These are phyloP conservation scores for Leishmania braziliensis DNA, from an alignment of 208 protist species.

Conservation along the genomic window DNA sequence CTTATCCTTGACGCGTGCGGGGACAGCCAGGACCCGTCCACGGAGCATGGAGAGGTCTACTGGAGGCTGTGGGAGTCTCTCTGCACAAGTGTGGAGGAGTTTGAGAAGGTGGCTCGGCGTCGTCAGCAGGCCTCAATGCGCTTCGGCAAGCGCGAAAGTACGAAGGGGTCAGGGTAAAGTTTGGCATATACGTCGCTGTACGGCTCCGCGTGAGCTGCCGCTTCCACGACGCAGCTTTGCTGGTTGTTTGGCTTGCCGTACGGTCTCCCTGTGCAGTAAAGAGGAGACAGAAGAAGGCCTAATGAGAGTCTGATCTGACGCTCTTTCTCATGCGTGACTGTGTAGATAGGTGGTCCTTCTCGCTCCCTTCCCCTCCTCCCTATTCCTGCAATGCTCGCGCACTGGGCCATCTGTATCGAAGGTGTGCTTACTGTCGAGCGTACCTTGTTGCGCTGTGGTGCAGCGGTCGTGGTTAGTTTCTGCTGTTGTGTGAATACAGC, in stretches of 20 bases:
- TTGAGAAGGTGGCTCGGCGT: conserved; percentile 63
- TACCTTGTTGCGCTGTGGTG: not conserved
- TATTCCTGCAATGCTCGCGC: too few species aligned
- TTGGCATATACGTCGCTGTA: not conserved
- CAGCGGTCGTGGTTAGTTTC: not conserved
- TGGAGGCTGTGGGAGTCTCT: conserved; percentile 82
- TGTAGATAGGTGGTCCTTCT: not conserved
- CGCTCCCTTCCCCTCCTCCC: not conserved
- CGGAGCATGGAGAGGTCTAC: conserved; percentile 55
- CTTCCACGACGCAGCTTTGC: not conserved
- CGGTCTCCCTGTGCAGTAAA: not conserved
- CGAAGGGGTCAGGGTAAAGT: not conserved
- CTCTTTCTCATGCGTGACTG: not conserved
- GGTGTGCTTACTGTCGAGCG: not conserved
- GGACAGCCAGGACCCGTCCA: conserved; percentile 69
- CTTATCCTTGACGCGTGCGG: conserved; percentile 69
- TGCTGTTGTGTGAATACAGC: not conserved
- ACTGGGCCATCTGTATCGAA: not conserved
- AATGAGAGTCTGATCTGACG: not conserved
- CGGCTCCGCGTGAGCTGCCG: not conserved
- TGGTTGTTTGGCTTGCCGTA: not conserved
- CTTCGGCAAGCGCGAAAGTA: conserved; percentile 23
- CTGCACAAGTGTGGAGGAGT: conserved; percentile 59
- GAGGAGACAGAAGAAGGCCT: not conserved
- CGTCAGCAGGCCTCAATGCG: conserved; percentile 62